Base-by-base conservation (phyloP, 495 filamentous ascomycete species). In the Cladorrhinum samala region DNA sequence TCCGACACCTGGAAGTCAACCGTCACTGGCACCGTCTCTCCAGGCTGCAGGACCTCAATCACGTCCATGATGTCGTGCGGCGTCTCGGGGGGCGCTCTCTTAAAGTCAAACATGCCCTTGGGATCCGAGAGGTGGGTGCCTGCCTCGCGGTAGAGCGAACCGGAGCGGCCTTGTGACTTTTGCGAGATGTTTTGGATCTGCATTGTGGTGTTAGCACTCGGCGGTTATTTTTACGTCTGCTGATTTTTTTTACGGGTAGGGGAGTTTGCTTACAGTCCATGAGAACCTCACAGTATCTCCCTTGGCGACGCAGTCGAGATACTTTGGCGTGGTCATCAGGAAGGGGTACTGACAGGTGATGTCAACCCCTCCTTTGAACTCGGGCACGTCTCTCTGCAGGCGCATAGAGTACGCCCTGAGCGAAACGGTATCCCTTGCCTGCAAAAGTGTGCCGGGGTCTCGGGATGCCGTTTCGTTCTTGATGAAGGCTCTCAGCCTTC, bases 231-330 rank as follows among this genome's bases (percentile, higher is more conserved):
- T n/a, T n/a, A n/a, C n/a, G n/a, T n/a, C n/a, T n/a, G n/a, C n/a
- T n/a, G n/a, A n/a, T n/a, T n/a, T n/a, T n/a, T n/a, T n/a, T n/a
- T n/a, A 17, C 9, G 39, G 39, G 39, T 41, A 9, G 39, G 16
- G 39, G 39, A 16, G 9, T 14, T 11, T 20, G 51, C 54, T 46
- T 53, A 64, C 50, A 9, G 53, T 53, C 62, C 62, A 65, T 9
- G 48, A 53, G 21, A 60, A 62, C 16, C 23, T 50, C 2, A 62
- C 56, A 14, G 33, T 49, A 23, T 58, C 54, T 13, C 59, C 62
- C 40, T 59, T 62, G 17, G 53, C 46, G n/a, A 65, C 56, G 25
- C 62, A 62, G 50, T 65, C 62, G 1, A 65, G 49, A 40, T 60
- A 65, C n/a, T 33, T 53, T 1, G 62, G 62, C 18, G 51, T 45